Conservation (phyloP, 2,329 filamentous ascomycete species). For the Diaporthe humulicola region DNA sequence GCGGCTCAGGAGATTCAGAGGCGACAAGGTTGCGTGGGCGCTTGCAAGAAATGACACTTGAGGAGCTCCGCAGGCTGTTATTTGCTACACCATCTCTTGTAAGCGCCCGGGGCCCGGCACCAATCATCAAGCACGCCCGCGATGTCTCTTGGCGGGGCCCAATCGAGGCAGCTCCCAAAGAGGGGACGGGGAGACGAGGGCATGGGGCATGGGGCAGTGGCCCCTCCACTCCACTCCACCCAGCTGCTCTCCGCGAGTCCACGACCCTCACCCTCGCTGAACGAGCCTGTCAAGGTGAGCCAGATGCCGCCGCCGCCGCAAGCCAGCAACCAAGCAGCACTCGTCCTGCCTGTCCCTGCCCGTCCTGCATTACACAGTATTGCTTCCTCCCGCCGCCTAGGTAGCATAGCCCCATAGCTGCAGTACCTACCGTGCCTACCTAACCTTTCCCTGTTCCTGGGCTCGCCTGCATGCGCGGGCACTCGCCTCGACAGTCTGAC, state of each 20-base stretch:
- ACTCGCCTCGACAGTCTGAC: constrained; percentile 34
- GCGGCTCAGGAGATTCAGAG: constrained; percentile 17
- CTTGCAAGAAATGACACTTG: constrained; percentile 31
- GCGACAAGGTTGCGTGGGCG: constrained; percentile 37
- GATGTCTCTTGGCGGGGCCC: constrained; percentile 33
- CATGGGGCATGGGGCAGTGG: constrained; percentile 6
- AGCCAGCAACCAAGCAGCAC: constrained; percentile 15
- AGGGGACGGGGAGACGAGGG: constrained; percentile 13
- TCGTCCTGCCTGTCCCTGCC: constrained; percentile 5
- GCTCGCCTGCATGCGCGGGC: constrained; percentile 30
- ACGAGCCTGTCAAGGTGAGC: constrained; percentile 29
- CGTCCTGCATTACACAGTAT: constrained; percentile 2
- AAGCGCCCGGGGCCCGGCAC: constrained; percentile 37
- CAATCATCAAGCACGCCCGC: constrained; percentile 34
- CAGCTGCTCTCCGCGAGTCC: constrained; percentile 17
- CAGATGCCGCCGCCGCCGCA: constrained; percentile 26
- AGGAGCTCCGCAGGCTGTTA: constrained; percentile 28
- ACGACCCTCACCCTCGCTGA: constrained; percentile 8
- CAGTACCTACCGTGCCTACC: no score
- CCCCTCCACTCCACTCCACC: constrained; percentile 23
- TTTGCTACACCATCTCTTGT: constrained; percentile 36
- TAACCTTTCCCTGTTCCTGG: constrained; percentile 23
- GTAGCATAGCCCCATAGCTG: constrained; percentile 14
- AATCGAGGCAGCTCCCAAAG: constrained; percentile 25
- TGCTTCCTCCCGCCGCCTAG: constrained; percentile 22